phyloP scores from a whole-genome alignment of 352 stramenopile species.

The Phytophthora palmivora region DNA sequence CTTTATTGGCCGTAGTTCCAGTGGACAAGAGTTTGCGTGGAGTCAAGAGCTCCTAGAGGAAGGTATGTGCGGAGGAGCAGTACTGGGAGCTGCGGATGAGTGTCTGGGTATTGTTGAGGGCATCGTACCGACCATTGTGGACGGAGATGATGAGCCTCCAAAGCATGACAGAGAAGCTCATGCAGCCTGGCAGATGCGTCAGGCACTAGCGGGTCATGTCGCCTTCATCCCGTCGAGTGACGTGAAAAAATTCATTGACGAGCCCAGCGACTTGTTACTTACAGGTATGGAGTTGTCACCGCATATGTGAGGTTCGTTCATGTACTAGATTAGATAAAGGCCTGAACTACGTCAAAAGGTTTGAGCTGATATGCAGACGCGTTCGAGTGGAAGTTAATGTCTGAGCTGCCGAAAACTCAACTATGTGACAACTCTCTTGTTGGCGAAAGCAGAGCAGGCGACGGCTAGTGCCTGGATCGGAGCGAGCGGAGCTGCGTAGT shows the following conservation, averaged over 20 bases:
- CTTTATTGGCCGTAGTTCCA: slow-evolving; percentile 65
- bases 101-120: slow-evolving; percentile 82
- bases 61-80: slow-evolving; percentile 84
- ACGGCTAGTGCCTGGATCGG: slow-evolving; percentile 85
- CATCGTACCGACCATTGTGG: slow-evolving; percentile 62
- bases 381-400: slow-evolving; percentile 15
- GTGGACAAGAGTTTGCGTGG: slow-evolving; percentile 77
- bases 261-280: slow-evolving; percentile 35
- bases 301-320: slow-evolving; percentile 22
- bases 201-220: slow-evolving; percentile 73
- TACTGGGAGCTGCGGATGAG: slow-evolving; percentile 44
- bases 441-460: slow-evolving; percentile 83
- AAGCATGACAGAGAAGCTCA: slow-evolving; percentile 34
- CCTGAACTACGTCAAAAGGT: slow-evolving; percentile 26
- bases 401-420: slow-evolving; percentile 7
- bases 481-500: slow-evolving; percentile 77
- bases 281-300: slow-evolving; percentile 47
- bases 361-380: slow-evolving; percentile 13
- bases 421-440: slow-evolving; percentile 89
- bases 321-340: slow-evolving; percentile 36
- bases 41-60: slow-evolving; percentile 79
- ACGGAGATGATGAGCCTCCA: slow-evolving; percentile 23
- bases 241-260: slow-evolving; percentile 55
- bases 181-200: slow-evolving; percentile 58
- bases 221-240: slow-evolving; percentile 67